Base-by-base conservation (phyloP, 164 flowering plant genomes). In the Macadamia tetraphylla region DNA sequence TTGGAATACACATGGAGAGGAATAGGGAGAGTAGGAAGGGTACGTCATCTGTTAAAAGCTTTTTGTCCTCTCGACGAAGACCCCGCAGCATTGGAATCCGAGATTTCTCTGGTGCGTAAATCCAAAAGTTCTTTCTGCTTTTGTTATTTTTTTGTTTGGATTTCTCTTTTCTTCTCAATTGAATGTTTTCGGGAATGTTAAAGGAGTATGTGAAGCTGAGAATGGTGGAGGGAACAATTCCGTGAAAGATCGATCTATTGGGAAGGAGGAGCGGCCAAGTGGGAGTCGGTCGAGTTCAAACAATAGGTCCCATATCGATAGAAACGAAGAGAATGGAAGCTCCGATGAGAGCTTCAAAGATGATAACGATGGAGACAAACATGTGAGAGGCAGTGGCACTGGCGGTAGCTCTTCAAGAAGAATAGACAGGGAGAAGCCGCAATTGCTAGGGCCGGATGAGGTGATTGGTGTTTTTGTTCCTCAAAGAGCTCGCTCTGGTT, bases 401-500 rank as follows among this genome's bases (percentile, higher is more conserved):
- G 51, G 51, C 7, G 51, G 62, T 29, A 31, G 17, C 42, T 52
- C 60, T 18, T 35, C 18, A 49, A 6, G 67, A 53, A 53, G 18
- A 58, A 13, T 52, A 0, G 55, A 40, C 60, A 62, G 42, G 35
- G 43, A 60, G 14, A 69, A 62, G 17, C 46, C 52, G 31, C 66
- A 62, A 18, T 69, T 60, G 40, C 72, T 62, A 66, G 72, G 66
- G 35, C 31, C 65, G 17, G 67, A 69, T 53, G 72, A 35, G 67
- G 30, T 69, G 17, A 69, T 69, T 35, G 72, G 72, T 6, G 72
- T 69, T n/a, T 62, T 60, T 17, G 72, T 69, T 62, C 72, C 72
- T 40, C 66, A 66, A 31, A 69, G 32, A 53, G 61, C 66, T 44
- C 72, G 72, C 53, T 69, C 72, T 42, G 72, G 72, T 69, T 17